phyloP scores from a whole-genome alignment of 371 early-diverging fungal genomes.

The Synchytrium microbalum region DNA sequence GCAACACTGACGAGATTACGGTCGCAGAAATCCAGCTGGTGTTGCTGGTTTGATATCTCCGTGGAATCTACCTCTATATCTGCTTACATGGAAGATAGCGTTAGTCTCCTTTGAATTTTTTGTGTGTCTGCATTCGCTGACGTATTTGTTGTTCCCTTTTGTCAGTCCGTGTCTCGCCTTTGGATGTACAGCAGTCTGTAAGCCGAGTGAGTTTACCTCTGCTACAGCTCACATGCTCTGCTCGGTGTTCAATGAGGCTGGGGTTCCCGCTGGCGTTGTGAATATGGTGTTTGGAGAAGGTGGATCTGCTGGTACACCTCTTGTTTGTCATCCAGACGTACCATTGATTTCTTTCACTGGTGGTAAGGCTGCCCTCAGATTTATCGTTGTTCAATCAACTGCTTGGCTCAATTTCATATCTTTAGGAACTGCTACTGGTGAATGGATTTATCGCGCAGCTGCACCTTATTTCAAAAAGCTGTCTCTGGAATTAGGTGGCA shows the following conservation, averaged over 20 bases:
- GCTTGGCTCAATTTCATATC: slow-evolving; percentile 5
- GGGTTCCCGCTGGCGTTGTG: slow-evolving; percentile 64
- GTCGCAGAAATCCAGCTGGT: slow-evolving; percentile 5
- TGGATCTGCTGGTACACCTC: slow-evolving; percentile 48
- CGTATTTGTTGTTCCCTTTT: too few relatives aligned
- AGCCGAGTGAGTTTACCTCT: slow-evolving; percentile 69
- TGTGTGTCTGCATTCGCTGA: too few relatives aligned
- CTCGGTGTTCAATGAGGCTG: slow-evolving; percentile 51
- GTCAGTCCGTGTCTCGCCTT: slow-evolving; percentile 10
- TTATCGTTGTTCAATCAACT: too few relatives aligned
- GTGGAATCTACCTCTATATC: slow-evolving; percentile 49
- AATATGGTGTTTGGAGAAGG: slow-evolving; percentile 69
- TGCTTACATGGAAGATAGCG: slow-evolving; percentile 74
- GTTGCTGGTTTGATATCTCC: slow-evolving; percentile 64
- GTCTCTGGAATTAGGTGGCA: slow-evolving; percentile 68
- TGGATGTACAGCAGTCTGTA: slow-evolving; percentile 64
- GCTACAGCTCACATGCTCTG: slow-evolving; percentile 58
- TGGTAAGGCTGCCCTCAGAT: slow-evolving; percentile 27
- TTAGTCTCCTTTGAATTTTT: slow-evolving; percentile 11
- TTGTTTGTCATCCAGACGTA: slow-evolving; percentile 58
- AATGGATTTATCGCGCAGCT: slow-evolving; percentile 39
- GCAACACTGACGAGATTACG: too few relatives aligned
- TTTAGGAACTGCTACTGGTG: slow-evolving; percentile 63
- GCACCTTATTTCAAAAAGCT: slow-evolving; percentile 57
- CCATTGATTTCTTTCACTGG: slow-evolving; percentile 70